Conservation (phyloP, 371 early-diverging fungal species). For the Mortierella sp. region DNA sequence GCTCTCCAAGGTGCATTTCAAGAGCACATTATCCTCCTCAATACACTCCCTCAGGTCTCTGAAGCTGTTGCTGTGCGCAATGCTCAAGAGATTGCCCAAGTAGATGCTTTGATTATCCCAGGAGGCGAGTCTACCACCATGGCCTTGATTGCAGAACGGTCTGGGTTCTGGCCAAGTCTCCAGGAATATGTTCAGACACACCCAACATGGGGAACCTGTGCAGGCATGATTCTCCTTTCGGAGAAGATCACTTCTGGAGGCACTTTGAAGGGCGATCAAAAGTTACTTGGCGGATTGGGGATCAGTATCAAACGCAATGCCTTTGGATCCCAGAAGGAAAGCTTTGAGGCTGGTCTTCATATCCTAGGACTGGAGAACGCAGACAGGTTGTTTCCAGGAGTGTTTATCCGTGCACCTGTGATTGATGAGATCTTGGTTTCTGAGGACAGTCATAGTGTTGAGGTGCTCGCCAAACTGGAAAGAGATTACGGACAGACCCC, state of each 20-base stretch:
- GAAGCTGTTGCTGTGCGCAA: constrained; percentile 78
- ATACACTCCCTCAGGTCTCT: constrained; percentile 66
- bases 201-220: constrained; percentile 97
- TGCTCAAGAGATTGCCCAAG: constrained; percentile 58
- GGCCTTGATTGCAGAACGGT: constrained; percentile 88
- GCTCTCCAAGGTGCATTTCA: constrained; percentile 95
- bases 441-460: constrained; percentile 59
- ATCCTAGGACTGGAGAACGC: constrained; percentile 66
- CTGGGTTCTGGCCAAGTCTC: constrained; percentile 79
- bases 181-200: constrained; percentile 77
- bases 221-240: constrained; percentile 94
- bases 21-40: constrained; percentile 88
- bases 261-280: constrained; percentile 87
- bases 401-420: constrained; percentile 96
- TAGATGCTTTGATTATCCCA: constrained; percentile 93
- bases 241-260: constrained; percentile 69
- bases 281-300: constrained; percentile 82
- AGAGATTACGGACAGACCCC: constrained; percentile 58
- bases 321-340: constrained; percentile 93
- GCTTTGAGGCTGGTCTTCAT: constrained; percentile 78
- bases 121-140: constrained; percentile 97
- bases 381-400: constrained; percentile 72
- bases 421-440: constrained; percentile 75
- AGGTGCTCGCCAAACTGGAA: constrained; percentile 72
- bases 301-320: constrained; percentile 91